Evolutionary conservation across 2,329 filamentous ascomycete genomes (phyloP), one percentile per base, ranked within the genome.

Genomic region (Kalmusia sp.): DNA sequence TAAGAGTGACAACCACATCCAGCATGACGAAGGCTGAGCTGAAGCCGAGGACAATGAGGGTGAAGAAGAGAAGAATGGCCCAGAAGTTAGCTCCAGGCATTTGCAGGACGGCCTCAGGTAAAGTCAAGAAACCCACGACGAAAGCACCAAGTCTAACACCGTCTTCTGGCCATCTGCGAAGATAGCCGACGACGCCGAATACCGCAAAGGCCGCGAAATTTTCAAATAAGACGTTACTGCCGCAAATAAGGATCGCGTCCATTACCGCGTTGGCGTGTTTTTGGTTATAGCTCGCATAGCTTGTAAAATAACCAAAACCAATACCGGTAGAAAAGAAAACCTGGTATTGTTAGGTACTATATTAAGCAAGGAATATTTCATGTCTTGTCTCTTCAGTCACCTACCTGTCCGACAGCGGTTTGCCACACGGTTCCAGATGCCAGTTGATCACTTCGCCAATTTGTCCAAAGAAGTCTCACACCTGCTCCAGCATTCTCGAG

Each of bases 301-400:
- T 80, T 0, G 82, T 85, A 54, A 84, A 85, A 63, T 71, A 71
- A 2, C 83, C 83, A 59, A 85, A 85, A 1, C 82, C 83, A 24
- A 85, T 80, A 3, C 83, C 83, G 0, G 81, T 85, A 0, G 81
- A 84, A 69, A 85, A 85, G 68, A 86, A 85, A 39, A 85, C 82
- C 54, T 46, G 6, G 12, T 6, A 14, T 4, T 19, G 11, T 44
- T 33, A 44, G 19, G n/a, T 14, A n/a, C n/a, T n/a, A n/a, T n/a
- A n/a, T n/a, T n/a, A n/a, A n/a, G n/a, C n/a, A n/a, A n/a, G n/a
- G n/a, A n/a, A n/a, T n/a, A n/a, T n/a, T n/a, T n/a, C n/a, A n/a
- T n/a, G n/a, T n/a, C n/a, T n/a, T n/a, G n/a, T n/a, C n/a, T n/a
- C n/a, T n/a, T n/a, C n/a, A 1, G 15, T 4, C 2, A 44, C 41